Percentiles rank a stretch among this genome's conserved stretches.
phyloP scores from a whole-genome alignment of 1,139 yeast genomes.

The Pichia terricola region DNA sequence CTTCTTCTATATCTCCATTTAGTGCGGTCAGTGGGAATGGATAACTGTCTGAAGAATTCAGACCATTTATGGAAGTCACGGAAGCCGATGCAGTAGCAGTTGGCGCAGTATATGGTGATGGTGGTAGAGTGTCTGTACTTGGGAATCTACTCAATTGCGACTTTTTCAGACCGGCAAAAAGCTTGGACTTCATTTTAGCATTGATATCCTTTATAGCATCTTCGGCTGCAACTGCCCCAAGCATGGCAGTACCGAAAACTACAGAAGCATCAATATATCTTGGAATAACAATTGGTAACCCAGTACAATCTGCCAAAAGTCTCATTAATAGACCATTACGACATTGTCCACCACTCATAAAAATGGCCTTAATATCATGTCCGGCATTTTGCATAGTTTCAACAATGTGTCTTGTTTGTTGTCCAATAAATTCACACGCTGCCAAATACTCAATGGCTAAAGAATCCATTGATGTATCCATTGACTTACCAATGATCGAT shows the following conservation, averaged over 20 bases:
- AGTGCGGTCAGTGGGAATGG: constrained; percentile 40
- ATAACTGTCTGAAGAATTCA: constrained; percentile 41
- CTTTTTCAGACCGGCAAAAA: not conserved
- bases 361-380: constrained; percentile 64
- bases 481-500: constrained; percentile 83
- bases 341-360: constrained; percentile 95
- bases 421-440: constrained; percentile 95
- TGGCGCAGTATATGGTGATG: constrained; percentile 71
- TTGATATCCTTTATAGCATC: constrained; percentile 30
- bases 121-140: constrained; percentile 23
- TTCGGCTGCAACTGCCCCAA: constrained; percentile 89
- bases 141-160: not conserved
- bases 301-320: constrained; percentile 86
- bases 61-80: constrained; percentile 45
- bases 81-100: constrained; percentile 47
- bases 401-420: constrained; percentile 91
- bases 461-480: constrained; percentile 80
- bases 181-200: not conserved
- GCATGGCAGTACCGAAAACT: constrained; percentile 86
- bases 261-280: constrained; percentile 95
- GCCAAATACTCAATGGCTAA: constrained; percentile 81
- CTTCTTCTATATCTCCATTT: constrained; percentile 10
- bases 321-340: constrained; percentile 83
- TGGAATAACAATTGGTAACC: constrained; percentile 87
- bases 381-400: constrained; percentile 78